These are phyloP conservation scores for Keithomyces neogunnii DNA, from an alignment of 2,329 filamentous ascomycete genomes.

Conservation along the genomic window DNA sequence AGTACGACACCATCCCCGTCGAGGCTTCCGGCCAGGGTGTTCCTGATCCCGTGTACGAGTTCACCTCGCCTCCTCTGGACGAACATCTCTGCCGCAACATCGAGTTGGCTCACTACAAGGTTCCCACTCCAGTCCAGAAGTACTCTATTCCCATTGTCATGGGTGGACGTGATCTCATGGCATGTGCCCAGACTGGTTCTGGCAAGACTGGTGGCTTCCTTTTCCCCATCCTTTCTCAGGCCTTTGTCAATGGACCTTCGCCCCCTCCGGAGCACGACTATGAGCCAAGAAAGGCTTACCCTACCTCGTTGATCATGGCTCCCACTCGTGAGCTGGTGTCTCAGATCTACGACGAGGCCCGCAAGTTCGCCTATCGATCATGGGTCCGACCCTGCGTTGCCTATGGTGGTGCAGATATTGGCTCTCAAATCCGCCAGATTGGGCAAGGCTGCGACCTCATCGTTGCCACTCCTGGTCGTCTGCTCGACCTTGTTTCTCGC, in stretches of 20 bases:
- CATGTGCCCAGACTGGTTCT: constrained; percentile 98
- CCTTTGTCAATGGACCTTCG: constrained; percentile 82
- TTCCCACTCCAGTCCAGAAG: constrained; percentile 96
- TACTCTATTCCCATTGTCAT: constrained; percentile 99
- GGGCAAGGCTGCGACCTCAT: constrained; percentile 95
- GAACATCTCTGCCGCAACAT: constrained; percentile 92
- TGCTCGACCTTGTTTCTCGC: constrained; percentile 97
- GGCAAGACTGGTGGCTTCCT: constrained; percentile 99
- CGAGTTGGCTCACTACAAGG: constrained; percentile 85
- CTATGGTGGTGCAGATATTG: constrained; percentile 98
- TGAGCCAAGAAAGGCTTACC: constrained; percentile 85
- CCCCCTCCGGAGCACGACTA: constrained; percentile 51
- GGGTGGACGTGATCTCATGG: constrained; percentile 96
- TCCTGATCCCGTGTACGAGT: constrained; percentile 81
- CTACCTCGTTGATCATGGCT: constrained; percentile 89
- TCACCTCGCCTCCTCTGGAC: constrained; percentile 92
- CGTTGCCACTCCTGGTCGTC: constrained; percentile 92
- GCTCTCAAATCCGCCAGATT: constrained; percentile 94
- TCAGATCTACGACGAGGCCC: constrained; percentile 94
- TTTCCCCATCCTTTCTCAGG: constrained; percentile 97
- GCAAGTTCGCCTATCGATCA: constrained; percentile 97
- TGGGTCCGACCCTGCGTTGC: constrained; percentile 98
- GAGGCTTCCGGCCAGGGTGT: constrained; percentile 92
- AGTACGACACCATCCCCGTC: constrained; percentile 98
- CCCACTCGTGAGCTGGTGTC: constrained; percentile 98